Evolutionary conservation across 2,329 filamentous ascomycete genomes (phyloP), one percentile per base, ranked within the genome.

Genomic region (Monosporascus sp.): DNA sequence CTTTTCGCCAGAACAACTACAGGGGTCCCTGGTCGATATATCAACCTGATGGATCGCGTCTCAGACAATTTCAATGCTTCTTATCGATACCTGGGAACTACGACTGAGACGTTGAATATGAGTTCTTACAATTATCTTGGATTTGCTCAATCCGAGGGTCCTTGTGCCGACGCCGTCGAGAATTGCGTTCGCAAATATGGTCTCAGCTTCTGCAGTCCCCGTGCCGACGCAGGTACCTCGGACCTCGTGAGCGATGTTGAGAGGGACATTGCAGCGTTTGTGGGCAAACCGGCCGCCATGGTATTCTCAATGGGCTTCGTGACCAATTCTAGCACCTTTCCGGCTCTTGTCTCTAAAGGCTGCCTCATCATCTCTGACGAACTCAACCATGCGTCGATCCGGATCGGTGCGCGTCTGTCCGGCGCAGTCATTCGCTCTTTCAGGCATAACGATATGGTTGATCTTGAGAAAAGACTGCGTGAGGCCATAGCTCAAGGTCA

Each of bases 81-180:
- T 54, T 99, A 96, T 77, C 83, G 89, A 68, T 86, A 91, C 71
- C 92, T 89, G 2, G 94, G 94, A 54, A 96, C 90, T 48, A 87
- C 84, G 54, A 97, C 93, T 1, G 90, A 99, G 72, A 97, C 94
- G 0, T 77, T 99, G 64, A 99, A 99, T 74, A 88, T 99, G 87
- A 97, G 93, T 76, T 99, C 94, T 1, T 99, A 99, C 81, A 99
- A 99, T 74, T 99, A 99, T 69, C 88, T 99, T 24, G 94, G 94
- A 44, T 99, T 99, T 65, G 94, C 94, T 50, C 94, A 99, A 71
- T 97, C 94, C 0, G 92, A 97, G 61, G 94, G 94, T 11, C 93
- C 94, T 41, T 99, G 94, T 67, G 94, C 94, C 47, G 93, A 97
- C 70, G 87, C 89, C 15, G 90, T 93, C 4, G 94, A 99, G 74